Percentiles rank a stretch among this genome's conserved stretches.
These are phyloP conservation scores for Aspergillus carlsbadensis DNA, from an alignment of 495 filamentous ascomycete genomes.

Conservation along the genomic window DNA sequence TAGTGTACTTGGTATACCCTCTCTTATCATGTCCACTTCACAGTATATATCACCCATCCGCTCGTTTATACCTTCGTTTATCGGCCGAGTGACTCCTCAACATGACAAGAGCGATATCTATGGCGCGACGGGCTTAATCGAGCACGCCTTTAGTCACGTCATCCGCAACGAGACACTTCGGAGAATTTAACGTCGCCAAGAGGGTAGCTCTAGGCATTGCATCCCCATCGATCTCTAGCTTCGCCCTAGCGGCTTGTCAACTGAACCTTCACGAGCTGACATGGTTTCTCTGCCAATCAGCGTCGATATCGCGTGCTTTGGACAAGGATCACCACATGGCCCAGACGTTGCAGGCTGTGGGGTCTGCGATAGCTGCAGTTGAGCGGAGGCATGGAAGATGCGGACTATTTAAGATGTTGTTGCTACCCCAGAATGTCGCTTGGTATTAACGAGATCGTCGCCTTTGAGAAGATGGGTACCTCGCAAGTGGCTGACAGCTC, in stretches of 20 bases:
- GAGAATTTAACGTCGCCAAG: neutral
- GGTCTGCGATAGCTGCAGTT: neutral
- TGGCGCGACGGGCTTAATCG: neutral
- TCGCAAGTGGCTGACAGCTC: neutral
- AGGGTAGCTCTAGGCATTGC: neutral
- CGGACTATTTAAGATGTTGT: neutral
- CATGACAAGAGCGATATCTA: neutral
- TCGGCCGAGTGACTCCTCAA: too few species aligned
- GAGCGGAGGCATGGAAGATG: neutral
- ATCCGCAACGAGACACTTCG: neutral
- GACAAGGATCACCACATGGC: slow-evolving; percentile 1
- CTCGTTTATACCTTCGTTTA: too few species aligned
- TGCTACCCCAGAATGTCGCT: too few species aligned
- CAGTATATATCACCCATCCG: neutral
- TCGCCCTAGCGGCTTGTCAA: neutral
- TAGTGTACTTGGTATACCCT: too few species aligned
- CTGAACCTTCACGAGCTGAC: neutral
- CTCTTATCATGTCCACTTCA: neutral
- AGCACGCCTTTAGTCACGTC: slow-evolving; percentile 13
- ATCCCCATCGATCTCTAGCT: neutral
- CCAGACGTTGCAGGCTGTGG: neutral
- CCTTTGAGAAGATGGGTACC: too few species aligned
- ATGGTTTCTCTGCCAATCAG: neutral
- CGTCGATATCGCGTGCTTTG: neutral
- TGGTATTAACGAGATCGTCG: neutral